Percentiles rank a stretch among this genome's conserved stretches.
Conservation (phyloP, 352 stramenopile genomes). For the Lagenidium giganteum region DNA sequence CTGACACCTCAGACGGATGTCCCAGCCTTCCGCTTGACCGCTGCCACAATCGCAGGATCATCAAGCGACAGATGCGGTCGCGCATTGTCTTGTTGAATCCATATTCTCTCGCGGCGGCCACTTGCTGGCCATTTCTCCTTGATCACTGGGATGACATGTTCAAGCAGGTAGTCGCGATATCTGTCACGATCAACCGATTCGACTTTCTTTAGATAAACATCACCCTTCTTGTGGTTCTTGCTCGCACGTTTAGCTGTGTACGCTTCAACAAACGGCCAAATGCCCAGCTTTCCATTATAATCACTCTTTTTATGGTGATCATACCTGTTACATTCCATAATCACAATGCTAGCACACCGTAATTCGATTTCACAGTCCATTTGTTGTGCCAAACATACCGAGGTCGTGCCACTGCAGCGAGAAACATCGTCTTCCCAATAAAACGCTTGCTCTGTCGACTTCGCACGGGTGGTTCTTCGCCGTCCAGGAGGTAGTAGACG, state of each 20-base stretch:
- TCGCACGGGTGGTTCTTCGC: constrained; percentile 5
- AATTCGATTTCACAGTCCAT: too few relatives aligned
- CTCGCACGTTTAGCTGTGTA: constrained; percentile 9
- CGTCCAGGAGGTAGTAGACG: constrained; percentile 6
- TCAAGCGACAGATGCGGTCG: constrained; percentile 2
- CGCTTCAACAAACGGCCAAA: constrained; percentile 16
- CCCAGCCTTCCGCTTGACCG: constrained; percentile 7
- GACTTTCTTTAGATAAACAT: constrained; percentile 6
- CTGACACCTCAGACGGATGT: constrained; percentile 17
- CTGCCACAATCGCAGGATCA: constrained; percentile 16
- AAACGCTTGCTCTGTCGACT: constrained; percentile 9
- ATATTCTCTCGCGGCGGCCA: constrained; percentile 8
- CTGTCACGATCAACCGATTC: constrained; percentile 10
- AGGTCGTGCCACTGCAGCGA: constrained; percentile 9
- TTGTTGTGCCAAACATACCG: too few relatives aligned
- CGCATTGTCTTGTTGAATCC: constrained; percentile 27
- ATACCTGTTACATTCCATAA: too few relatives aligned
- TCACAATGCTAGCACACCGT: too few relatives aligned
- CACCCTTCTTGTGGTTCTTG: constrained; percentile 8
- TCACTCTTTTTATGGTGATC: constrained; percentile 7
- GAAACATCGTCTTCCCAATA: constrained; percentile 18
- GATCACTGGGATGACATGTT: constrained; percentile 16
- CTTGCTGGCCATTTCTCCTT: constrained; percentile 11
- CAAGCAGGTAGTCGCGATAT: constrained; percentile 16
- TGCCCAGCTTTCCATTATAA: constrained; percentile 22